These are phyloP conservation scores for Thelephora aurantiotincta DNA, from an alignment of 768 basidiomycete genomes.

Conservation along the genomic window DNA sequence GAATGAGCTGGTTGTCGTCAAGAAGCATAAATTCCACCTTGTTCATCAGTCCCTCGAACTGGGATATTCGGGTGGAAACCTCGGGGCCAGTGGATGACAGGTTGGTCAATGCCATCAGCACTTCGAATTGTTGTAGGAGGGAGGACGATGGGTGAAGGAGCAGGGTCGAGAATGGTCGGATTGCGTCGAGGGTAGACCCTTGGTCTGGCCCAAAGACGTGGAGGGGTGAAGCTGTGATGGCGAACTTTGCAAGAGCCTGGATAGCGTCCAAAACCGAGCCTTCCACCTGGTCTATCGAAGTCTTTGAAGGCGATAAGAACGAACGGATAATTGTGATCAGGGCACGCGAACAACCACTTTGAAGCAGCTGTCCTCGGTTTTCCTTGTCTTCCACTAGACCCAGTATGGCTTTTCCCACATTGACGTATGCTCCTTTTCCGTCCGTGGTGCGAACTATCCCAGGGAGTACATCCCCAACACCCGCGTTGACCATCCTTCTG, in stretches of 20 bases:
- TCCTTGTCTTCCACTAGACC: slow-evolving; percentile 65
- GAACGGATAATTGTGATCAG: slow-evolving; percentile 42
- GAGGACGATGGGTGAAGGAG: slow-evolving; percentile 55
- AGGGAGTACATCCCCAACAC: slow-evolving; percentile 49
- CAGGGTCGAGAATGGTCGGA: slow-evolving; percentile 65
- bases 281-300: slow-evolving; percentile 22
- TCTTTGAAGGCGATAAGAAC: slow-evolving; percentile 20
- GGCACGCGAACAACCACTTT: slow-evolving; percentile 66
- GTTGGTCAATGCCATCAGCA: slow-evolving; percentile 93
- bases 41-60: slow-evolving; percentile 41
- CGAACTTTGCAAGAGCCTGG: slow-evolving; percentile 85
- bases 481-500: slow-evolving; percentile 40
- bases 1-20: slow-evolving; percentile 71
- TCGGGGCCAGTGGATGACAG: slow-evolving; percentile 65
- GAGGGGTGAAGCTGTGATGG: slow-evolving; percentile 83
- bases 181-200: slow-evolving; percentile 65
- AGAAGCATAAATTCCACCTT: slow-evolving; percentile 62
- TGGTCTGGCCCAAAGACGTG: slow-evolving; percentile 84
- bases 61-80: slow-evolving; percentile 52
- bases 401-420: slow-evolving; percentile 48
- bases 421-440: slow-evolving; percentile 46
- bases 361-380: slow-evolving; percentile 63
- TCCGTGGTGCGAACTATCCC: slow-evolving; percentile 41
- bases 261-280: slow-evolving; percentile 42
- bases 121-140: slow-evolving; percentile 81